Base-by-base conservation (phyloP, 2,329 filamentous ascomycete genomes). In the Colletotrichum echinochloae region DNA sequence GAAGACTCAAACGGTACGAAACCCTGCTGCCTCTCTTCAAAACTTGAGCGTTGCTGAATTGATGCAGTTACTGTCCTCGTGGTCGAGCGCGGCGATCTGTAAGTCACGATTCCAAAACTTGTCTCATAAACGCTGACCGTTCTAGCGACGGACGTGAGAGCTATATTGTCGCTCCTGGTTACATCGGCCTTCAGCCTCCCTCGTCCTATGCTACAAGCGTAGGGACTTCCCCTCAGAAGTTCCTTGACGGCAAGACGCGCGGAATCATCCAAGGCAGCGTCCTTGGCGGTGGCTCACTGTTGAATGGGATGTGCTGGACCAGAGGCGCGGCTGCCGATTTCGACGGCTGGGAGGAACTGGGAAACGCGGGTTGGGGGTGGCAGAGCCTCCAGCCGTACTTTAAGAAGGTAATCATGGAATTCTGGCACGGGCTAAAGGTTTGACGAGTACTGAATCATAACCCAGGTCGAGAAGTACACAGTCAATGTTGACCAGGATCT, bases 311-410 rank as follows among this genome's bases (percentile, higher is more conserved):
- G 74, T 81, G 81, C 57, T 83, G 81, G 76, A 80, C 78, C 33
- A 76, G 82, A 26, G 82, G 82, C 8, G 77, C 80, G 18, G 77
- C 75, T 9, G 77, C 76, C 18, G 81, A 84, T 68, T 84, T 82
- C 60, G 80, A 85, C 54, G 79, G 79, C 28, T 85, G 83, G 83
- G 80, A 80, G 64, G 77, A 77, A 3, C 75, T 85, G 5, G 82
- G 82, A 0, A 83, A 82, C 55, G 75, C 77, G 0, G 80, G 79
- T 2, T 85, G 83, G 83, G 79, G 80, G 23, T 85, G 82, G 81
- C 72, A 81, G 1, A 78, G 77, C 28, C 75, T 89, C 14, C 75
- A 84, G 1, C 85, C 83, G 0, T 88, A 87, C 72, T 85, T 88
- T 73, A 78, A 79, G 35, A 87, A 87, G 78, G 83, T 83, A 39